Conservation (phyloP, 1,284 basidiomycete genomes). For the Moesziomyces antarcticus region DNA sequence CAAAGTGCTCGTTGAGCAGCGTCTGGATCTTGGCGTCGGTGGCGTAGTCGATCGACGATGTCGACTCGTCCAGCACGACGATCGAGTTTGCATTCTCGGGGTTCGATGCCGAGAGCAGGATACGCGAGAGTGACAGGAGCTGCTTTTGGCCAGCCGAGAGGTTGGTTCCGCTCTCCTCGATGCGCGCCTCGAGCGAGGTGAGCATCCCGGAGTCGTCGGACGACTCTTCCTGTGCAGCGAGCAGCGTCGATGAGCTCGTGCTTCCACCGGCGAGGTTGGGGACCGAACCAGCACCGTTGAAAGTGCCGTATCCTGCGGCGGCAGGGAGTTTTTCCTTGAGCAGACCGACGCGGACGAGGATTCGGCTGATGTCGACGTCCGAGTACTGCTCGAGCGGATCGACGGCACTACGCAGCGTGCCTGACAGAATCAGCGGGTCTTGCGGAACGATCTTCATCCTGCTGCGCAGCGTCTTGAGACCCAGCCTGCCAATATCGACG, state of each 20-base stretch:
- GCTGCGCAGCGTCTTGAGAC: conserved; percentile 68
- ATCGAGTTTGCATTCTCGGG: conserved; percentile 31
- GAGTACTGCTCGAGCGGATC: conserved; percentile 65
- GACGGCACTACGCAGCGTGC: conserved; percentile 67
- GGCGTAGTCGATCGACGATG: conserved; percentile 79
- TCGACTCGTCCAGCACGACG: conserved; percentile 74
- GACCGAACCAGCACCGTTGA: conserved; percentile 5
- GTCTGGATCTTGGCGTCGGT: conserved; percentile 85
- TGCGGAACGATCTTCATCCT: conserved; percentile 61
- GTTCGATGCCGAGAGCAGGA: conserved; percentile 57
- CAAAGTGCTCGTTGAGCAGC: conserved; percentile 83
- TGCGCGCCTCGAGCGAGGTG: conserved; percentile 58
- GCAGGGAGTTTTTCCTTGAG: conserved; percentile 31
- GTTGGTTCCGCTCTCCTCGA: conserved; percentile 66
- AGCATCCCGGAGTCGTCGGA: conserved; percentile 40
- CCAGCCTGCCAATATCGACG: conserved; percentile 71
- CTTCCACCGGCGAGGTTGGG: conserved; percentile 1
- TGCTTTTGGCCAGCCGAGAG: conserved; percentile 67
- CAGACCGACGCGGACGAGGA: conserved; percentile 64
- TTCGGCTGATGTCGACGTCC: conserved; percentile 62
- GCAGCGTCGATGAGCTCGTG: conserved; percentile 16
- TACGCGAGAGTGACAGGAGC: conserved; percentile 66
- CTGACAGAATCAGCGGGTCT: conserved; percentile 67
- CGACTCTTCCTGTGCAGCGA: conserved; percentile 1
- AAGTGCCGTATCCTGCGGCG: conserved; percentile 20